Conservation (phyloP, 1,284 basidiomycete species). For the Trichosporon inkin region DNA sequence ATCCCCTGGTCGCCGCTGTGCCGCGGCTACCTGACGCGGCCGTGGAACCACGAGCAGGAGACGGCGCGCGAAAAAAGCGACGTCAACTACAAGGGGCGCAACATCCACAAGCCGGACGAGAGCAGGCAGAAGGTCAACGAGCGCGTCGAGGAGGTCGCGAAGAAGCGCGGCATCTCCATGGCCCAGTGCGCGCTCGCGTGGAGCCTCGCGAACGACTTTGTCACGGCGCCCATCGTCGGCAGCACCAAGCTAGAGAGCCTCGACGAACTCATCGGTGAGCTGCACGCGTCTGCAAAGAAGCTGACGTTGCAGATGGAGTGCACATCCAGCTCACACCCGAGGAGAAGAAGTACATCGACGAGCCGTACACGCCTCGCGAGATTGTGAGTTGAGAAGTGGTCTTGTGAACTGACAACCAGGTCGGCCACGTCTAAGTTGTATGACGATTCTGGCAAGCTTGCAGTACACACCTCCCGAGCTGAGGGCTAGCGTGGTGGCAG, state of each 20-base stretch:
- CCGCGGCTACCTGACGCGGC: conserved; percentile 33
- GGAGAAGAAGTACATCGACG: conserved; percentile 56
- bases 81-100: conserved; percentile 17
- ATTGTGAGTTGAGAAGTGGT: conserved; percentile 8
- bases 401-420: neutral
- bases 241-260: conserved; percentile 38
- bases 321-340: conserved; percentile 53
- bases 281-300: neutral
- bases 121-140: conserved; percentile 36
- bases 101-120: conserved; percentile 14
- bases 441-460: no score
- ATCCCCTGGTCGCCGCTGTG: conserved; percentile 50
- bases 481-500: no score
- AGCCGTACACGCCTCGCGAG: conserved; percentile 49
- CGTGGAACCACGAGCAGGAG: conserved; percentile 26
- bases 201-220: conserved; percentile 45
- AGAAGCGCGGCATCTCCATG: conserved; percentile 57
- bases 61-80: conserved; percentile 30
- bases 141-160: conserved; percentile 57
- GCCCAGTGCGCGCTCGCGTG: conserved; percentile 60
- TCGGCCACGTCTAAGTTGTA: conserved; percentile 3
- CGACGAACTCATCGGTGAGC: conserved; percentile 37
- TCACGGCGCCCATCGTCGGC: conserved; percentile 47
- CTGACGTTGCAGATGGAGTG: conserved; percentile 16
- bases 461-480: no score